Percentiles rank a stretch among this genome's conserved stretches.
Evolutionary conservation across 305 asterid species (phyloP).

Genomic region (Galium porrigens): DNA sequence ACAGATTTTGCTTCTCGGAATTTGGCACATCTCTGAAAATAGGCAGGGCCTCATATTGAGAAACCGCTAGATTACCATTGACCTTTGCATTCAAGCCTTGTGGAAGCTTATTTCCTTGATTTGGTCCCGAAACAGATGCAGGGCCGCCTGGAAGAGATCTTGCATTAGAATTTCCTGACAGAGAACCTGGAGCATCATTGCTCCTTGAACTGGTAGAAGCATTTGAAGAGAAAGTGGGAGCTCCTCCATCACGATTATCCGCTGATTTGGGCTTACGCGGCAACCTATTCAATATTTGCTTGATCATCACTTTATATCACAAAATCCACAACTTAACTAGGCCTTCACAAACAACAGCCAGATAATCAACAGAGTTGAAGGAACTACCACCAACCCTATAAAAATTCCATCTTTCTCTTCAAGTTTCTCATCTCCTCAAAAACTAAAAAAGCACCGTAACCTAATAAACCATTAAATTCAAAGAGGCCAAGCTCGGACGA

Average conservation of each 20-base stretch:
- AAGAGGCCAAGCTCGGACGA: conserved; percentile 18
- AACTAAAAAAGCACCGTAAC: conserved; percentile 19
- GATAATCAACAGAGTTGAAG: conserved; percentile 20
- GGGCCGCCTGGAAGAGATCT: conserved; percentile 31
- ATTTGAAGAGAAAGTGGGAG: conserved; percentile 38
- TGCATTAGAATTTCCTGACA: conserved; percentile 33
- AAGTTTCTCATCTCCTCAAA: conserved; percentile 21
- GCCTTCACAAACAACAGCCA: conserved; percentile 18
- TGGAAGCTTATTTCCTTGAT: conserved; percentile 36
- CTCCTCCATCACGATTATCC: conserved; percentile 74
- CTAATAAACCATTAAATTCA: conserved; percentile 16
- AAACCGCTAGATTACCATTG: conserved; percentile 37
- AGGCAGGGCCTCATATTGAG: conserved; percentile 57
- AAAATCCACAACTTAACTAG: conserved; percentile 17
- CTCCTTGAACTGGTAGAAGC: conserved; percentile 50
- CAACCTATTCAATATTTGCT: conserved; percentile 73
- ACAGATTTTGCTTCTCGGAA: conserved; percentile 65
- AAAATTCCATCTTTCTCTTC: conserved; percentile 22
- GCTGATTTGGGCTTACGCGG: conserved; percentile 73
- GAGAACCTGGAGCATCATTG: conserved; percentile 25
- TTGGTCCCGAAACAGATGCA: conserved; percentile 26
- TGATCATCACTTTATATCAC: conserved; percentile 49
- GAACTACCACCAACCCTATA: conserved; percentile 15
- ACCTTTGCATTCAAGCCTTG: conserved; percentile 30
- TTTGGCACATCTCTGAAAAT: conserved; percentile 70